These are phyloP conservation scores for Phytophthora fragariae DNA, from an alignment of 352 stramenopile genomes.

Conservation along the genomic window DNA sequence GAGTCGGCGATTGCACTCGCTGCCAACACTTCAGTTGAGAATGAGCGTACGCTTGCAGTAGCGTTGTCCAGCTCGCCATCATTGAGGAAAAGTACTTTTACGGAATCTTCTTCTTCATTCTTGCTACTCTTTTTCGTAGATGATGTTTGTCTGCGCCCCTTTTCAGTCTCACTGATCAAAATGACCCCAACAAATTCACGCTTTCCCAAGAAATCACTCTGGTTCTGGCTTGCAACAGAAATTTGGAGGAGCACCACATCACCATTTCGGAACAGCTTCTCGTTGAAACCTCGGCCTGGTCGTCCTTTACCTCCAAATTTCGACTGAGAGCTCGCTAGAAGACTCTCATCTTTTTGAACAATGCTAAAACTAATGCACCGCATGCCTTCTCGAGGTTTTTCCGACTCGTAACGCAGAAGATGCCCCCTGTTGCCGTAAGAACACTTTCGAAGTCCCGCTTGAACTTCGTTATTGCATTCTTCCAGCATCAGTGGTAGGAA, in stretches of 20 bases:
- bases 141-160: constrained; percentile 56
- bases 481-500: constrained; percentile 85
- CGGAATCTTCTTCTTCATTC: constrained; percentile 69
- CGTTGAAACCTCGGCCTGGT: constrained; percentile 39
- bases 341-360: constrained; percentile 54
- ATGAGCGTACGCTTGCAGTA: constrained; percentile 64
- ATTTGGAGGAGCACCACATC: constrained; percentile 78
- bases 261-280: constrained; percentile 83
- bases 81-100: constrained; percentile 84
- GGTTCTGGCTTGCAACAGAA: constrained; percentile 39
- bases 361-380: constrained; percentile 80
- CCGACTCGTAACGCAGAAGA: constrained; percentile 78
- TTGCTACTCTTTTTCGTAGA: constrained; percentile 49
- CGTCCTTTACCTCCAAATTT: constrained; percentile 43
- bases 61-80: constrained; percentile 79
- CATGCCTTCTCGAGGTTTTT: constrained; percentile 86
- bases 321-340: constrained; percentile 35
- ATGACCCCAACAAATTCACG: constrained; percentile 79
- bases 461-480: constrained; percentile 85
- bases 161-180: constrained; percentile 79
- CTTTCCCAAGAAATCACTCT: constrained; percentile 52
- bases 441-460: constrained; percentile 66
- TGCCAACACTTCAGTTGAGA: constrained; percentile 73
- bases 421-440: constrained; percentile 59
- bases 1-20: constrained; percentile 69